Evolutionary conservation across 1,284 basidiomycete genomes (phyloP), one percentile per base, ranked within the genome.

Genomic region (Coniophora puteana): DNA sequence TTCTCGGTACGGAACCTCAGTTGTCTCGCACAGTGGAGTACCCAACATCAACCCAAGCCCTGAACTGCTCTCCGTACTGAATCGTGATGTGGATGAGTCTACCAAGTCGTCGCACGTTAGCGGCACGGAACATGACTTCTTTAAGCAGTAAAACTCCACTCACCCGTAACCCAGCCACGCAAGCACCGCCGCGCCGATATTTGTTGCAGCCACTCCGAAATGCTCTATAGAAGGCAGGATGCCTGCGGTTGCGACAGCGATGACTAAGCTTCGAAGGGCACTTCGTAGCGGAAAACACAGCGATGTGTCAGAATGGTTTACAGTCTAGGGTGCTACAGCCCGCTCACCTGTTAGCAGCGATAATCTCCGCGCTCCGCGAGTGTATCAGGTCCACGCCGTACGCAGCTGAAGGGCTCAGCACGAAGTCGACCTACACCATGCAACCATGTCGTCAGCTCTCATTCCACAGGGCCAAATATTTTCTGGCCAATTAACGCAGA

Each of bases 331-430:
- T 33, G 16, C 31, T 14, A 14, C 10, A 17, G 13, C 22, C 14
- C n/a, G 53, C 50, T 16, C 36, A 72, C 74, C 53, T 58, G 24
- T 58, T 61, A 0, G 68, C 72, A 1, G 70, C 74, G 46, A 67
- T 69, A 13, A 71, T 67, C 49, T 83, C 78, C 1, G 78, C 76
- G 42, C 74, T 74, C 13, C 68, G 62, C 4, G 57, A 51, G 29
- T 76, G 76, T 53, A 78, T 53, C 11, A 74, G 57, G 47, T 84
- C 82, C 13, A 84, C 73, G 17, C 62, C 58, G 53, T 83, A 83
- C 7, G 80, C 71, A 30, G 74, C 70, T 1, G 68, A 52, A 0
- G 78, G 75, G 0, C 69, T 68, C 5, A 83, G 55, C 5, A 72
- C 62, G 34, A 76, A 58, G 29, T 63, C 71, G 43, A 68, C 69